phyloP scores from a whole-genome alignment of 306 rosid species.

The Herpetospermum pedunculosum region DNA sequence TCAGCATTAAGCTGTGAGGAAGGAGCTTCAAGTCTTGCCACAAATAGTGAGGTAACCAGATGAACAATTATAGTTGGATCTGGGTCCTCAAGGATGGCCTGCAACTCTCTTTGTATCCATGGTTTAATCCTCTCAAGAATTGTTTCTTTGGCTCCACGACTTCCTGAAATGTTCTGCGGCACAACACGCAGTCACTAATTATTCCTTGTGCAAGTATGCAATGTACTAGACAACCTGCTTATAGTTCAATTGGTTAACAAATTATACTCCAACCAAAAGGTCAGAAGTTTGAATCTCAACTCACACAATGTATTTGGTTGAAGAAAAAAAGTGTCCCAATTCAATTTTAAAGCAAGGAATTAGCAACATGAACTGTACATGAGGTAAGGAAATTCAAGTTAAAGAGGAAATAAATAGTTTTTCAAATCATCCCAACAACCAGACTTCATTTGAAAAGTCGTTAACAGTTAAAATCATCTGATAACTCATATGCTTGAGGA shows the following conservation, averaged over 20 bases:
- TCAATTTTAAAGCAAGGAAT: background rate
- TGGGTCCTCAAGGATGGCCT: conserved; percentile 33
- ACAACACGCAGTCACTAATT: background rate
- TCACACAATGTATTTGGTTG: background rate
- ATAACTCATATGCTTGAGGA: background rate
- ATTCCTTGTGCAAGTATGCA: background rate
- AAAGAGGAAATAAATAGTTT: background rate
- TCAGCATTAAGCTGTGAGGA: conserved; percentile 16
- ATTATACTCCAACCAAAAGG: too few relatives aligned
- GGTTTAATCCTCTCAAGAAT: conserved; percentile 37
- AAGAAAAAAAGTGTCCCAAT: background rate
- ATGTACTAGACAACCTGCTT: background rate
- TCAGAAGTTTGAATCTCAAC: too few relatives aligned
- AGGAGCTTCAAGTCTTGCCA: conserved; percentile 27
- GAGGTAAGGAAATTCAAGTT: background rate
- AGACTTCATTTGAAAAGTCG: background rate
- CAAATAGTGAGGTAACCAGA: conserved; percentile 32
- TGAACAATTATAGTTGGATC: conserved; percentile 47
- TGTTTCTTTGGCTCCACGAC: conserved; percentile 17
- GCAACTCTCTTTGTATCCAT: conserved; percentile 55
- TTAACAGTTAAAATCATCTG: background rate
- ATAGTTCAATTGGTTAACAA: background rate
- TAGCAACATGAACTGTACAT: background rate
- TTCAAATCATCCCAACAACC: background rate
- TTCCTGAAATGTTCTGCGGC: conserved; percentile 3